Base-by-base conservation (phyloP, 1,284 basidiomycete genomes). In the Mycena sp. region DNA sequence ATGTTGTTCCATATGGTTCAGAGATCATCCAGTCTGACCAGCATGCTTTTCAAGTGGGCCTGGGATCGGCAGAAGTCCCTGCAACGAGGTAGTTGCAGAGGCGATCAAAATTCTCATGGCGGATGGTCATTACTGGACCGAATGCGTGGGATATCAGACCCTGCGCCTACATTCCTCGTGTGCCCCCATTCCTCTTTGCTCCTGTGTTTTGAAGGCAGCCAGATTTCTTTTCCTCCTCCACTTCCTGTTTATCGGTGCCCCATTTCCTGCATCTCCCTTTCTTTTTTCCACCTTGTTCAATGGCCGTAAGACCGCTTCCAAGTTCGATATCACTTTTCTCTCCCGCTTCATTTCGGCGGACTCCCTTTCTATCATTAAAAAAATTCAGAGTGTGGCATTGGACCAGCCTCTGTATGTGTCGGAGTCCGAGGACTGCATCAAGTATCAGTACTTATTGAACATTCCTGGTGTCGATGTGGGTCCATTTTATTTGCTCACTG, bases 111-210 rank as follows among this genome's bases (percentile, higher is more conserved):
- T 59, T 10, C 9, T 52, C n/a, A 4, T 59, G 17, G 57, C 57
- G 4, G 57, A 59, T 25, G 40, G 48, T 14, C 57, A 37, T 23
- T 59, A 52, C 26, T 59, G 49, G 57, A 46, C 54, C 5, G 54
- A 56, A 7, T 45, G 41, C 44, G 54, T 29, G 11, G 30, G 46
- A 7, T 56, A 35, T 30, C 45, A 56, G 38, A 38, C 54, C 9
- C 32, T 56, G 12, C 44, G 54, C 6, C 54, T 56, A 2, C 54
- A 56, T 26, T 43, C 54, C n/a, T 56, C 54, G 2, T 9, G 37
- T 11, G 25, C 54, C 12, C 23, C 54, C 2, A 26, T 56, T 40
- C 43, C 54, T 10, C 41, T 41, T 9, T 30, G 54, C 5, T 45
- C 30, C 14, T 26, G 40, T 6, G 4, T 46, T 38, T n/a, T 56